These are phyloP conservation scores for Kwoniella sp. DNA, from an alignment of 768 basidiomycete genomes.

Conservation along the genomic window DNA sequence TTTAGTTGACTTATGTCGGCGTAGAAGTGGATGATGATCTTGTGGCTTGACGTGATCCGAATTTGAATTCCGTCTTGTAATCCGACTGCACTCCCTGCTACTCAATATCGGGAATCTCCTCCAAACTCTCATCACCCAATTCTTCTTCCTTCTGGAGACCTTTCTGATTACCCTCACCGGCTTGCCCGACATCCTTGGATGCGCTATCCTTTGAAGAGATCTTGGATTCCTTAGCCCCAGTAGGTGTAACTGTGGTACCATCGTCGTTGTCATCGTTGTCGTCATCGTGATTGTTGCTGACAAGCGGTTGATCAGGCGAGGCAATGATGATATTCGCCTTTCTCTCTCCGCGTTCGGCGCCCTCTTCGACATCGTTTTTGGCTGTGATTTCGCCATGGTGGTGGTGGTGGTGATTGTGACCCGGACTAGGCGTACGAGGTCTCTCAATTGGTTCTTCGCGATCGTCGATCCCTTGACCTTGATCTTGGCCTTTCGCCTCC, in stretches of 20 bases:
- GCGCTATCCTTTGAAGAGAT: too few relatives aligned
- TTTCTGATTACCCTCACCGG: background rate
- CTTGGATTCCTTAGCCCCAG: too few relatives aligned
- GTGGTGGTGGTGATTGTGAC: background rate
- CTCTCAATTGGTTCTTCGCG: conserved; percentile 2
- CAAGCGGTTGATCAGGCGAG: background rate
- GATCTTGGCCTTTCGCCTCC: background rate
- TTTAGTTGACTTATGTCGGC: too few relatives aligned
- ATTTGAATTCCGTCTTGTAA: too few relatives aligned
- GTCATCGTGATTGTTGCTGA: too few relatives aligned
- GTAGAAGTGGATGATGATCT: too few relatives aligned
- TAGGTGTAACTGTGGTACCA: too few relatives aligned
- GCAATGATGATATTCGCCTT: background rate
- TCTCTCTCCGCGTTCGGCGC: background rate
- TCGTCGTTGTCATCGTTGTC: too few relatives aligned
- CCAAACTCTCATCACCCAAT: conserved; percentile 10
- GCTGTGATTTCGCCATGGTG: background rate
- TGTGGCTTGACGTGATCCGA: too few relatives aligned
- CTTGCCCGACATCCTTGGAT: too few relatives aligned
- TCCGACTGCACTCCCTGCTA: background rate
- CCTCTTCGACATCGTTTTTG: background rate
- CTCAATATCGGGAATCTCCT: conserved; percentile 27
- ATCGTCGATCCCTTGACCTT: background rate
- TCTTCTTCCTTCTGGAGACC: conserved; percentile 2
- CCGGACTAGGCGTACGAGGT: conserved; percentile 4